Percentiles rank a stretch among this genome's conserved stretches.
These are phyloP conservation scores for Trametes versicolor DNA, from an alignment of 1,284 basidiomycete genomes.

Conservation along the genomic window DNA sequence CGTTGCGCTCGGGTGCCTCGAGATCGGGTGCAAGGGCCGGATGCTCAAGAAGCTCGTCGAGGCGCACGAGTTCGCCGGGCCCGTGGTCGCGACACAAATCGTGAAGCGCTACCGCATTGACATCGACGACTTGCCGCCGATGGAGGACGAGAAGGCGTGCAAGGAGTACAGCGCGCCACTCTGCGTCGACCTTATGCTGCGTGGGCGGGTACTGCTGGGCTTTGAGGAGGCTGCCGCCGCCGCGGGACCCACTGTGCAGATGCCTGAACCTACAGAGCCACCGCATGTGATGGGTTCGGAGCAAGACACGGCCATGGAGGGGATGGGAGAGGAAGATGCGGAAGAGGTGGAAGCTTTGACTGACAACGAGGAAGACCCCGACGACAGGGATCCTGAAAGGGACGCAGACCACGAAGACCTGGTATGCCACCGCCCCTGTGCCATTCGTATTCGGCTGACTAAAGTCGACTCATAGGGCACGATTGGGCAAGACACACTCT, in stretches of 20 bases:
- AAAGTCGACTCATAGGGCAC: conserved; percentile 52
- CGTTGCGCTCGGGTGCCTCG: conserved; percentile 63
- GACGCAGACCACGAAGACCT: conserved; percentile 28
- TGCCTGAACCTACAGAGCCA: conserved; percentile 14
- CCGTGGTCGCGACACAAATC: conserved; percentile 54
- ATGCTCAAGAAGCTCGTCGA: conserved; percentile 66
- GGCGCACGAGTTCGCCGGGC: conserved; percentile 51
- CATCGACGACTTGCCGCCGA: conserved; percentile 62
- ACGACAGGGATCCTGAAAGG: conserved; percentile 9
- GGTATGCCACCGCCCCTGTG: conserved; percentile 21
- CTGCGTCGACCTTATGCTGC: conserved; percentile 55
- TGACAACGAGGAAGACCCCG: conserved; percentile 30
- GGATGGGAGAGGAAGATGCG: conserved; percentile 18
- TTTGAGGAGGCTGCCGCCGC: conserved; percentile 32
- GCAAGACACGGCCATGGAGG: conserved; percentile 31
- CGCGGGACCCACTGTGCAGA: conserved; percentile 17
- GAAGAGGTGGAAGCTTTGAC: conserved; percentile 10
- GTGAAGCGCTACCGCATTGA: conserved; percentile 59
- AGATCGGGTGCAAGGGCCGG: conserved; percentile 76
- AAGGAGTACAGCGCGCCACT: conserved; percentile 56
- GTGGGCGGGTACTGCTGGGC: conserved; percentile 28
- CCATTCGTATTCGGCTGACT: conserved; percentile 8
- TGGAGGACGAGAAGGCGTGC: conserved; percentile 56
- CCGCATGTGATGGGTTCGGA: neutral
- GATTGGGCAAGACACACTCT: conserved; percentile 73